Base-by-base conservation (phyloP, 208 protist genomes). In the Borovskyia barvae region DNA sequence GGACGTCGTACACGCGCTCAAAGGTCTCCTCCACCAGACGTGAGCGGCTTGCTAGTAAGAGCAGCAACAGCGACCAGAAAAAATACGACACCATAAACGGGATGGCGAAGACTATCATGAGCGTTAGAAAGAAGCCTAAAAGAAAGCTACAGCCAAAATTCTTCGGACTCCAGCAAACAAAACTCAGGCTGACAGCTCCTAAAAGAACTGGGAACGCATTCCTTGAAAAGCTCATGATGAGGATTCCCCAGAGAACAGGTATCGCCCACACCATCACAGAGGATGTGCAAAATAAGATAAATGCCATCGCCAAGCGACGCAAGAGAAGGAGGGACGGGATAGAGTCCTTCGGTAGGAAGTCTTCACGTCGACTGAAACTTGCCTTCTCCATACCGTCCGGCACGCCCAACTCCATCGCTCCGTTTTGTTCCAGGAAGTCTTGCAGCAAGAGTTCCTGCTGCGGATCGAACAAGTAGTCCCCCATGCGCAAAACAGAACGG, bases 391-490 rank as follows among this genome's bases (percentile, higher is more conserved):
- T 64, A 39, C 75, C 52, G 39, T 66, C 60, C 22, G 79, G 77
- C 63, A 81, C 56, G 11, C 55, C 55, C 29, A 85, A 35, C 25
- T 80, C 68, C 15, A 70, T 66, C 36, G 71, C 61, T 1, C 53
- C 62, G 19, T 77, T 57, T 3, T 51, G 28, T 11, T 41, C 40
- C 30, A 90, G 46, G 58, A 80, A 81, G 2, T 43, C 37, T 45
- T 85, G 72, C 26, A 84, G 57, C 9, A 57, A 55, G 26, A 47
- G 57, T 2, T 26, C n/a, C 24, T 74, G 73, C 14, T 84, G 76
- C 28, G 32, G 35, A 39, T 87, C 79, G 51, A 92, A 89, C 26
- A 92, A 67, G 66, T 82, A 92, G 17, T 61, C 54, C 50, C 85
- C 85, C 67, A 92, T 64, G 25, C 57, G 45, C 28, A 86, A 58